phyloP scores from a whole-genome alignment of 345 rosid species.

The Rhodomyrtus tomentosa region DNA sequence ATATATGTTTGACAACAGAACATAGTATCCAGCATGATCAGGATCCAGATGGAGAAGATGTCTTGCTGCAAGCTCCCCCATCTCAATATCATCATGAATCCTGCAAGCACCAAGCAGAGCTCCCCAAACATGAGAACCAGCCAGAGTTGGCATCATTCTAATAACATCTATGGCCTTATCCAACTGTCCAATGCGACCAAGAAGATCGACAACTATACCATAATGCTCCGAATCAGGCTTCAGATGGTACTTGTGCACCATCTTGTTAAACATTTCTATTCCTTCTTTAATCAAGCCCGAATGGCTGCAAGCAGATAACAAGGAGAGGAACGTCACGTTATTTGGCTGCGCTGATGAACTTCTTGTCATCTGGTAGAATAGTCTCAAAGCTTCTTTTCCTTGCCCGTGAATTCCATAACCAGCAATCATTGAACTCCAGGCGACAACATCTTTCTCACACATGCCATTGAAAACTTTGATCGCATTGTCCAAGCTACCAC shows the following conservation, averaged over 20 bases:
- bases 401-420: slow-evolving; percentile 44
- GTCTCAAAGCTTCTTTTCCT: slow-evolving; percentile 25
- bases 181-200: slow-evolving; percentile 40
- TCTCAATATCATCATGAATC: slow-evolving; percentile 37
- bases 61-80: slow-evolving; percentile 35
- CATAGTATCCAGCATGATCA: slow-evolving; percentile 43
- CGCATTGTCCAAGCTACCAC: slow-evolving; percentile 33
- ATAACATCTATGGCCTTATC: slow-evolving; percentile 28
- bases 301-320: slow-evolving; percentile 56
- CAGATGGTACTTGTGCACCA: slow-evolving; percentile 23
- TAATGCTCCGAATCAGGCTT: slow-evolving; percentile 34
- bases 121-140: slow-evolving; percentile 36
- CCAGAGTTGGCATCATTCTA: slow-evolving; percentile 23
- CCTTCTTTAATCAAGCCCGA: slow-evolving; percentile 40
- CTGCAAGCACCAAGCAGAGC: slow-evolving; percentile 53
- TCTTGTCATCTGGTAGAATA: slow-evolving; percentile 28
- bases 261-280: slow-evolving; percentile 24
- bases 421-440: slow-evolving; percentile 51
- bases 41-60: slow-evolving; percentile 32
- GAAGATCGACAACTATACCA: slow-evolving; percentile 49
- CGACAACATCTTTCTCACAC: slow-evolving; percentile 32
- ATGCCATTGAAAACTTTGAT: slow-evolving; percentile 24
- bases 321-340: slow-evolving; percentile 34
- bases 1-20: slow-evolving; percentile 45
- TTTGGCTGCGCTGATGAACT: slow-evolving; percentile 29